Evolutionary conservation across 805 yeast genomes (phyloP), one percentile per base, ranked within the genome.

Genomic region (Wickerhamiella domercqiae): DNA sequence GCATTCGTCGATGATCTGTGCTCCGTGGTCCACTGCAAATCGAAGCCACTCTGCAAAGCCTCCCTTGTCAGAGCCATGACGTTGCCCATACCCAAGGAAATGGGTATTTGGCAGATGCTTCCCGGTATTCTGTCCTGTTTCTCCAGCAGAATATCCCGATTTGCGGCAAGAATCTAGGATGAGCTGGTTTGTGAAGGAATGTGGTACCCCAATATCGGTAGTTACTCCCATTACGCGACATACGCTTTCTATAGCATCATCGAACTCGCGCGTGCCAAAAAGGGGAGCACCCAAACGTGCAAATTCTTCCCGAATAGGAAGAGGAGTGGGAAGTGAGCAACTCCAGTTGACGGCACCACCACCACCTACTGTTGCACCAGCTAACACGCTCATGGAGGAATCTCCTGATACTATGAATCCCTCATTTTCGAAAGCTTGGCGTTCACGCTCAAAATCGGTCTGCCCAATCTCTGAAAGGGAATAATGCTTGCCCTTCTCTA

Each of bases 321-420:
- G 66, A 1, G 71, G 70, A 0, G 75, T 66, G 29, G 57, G 60
- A 38, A 71, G 47, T 40, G 67, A 59, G 14, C 75, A 74, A 9
- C 68, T 63, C 76, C 76, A 71, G 53, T 71, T 71, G 31, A 71
- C 65, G 11, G 75, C 68, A 5, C 71, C 58, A 5, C 75, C 75
- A 11, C 75, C 76, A 5, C 76, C 76, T 38, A 71, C 65, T 0
- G 70, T 67, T 2, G 72, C 45, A 5, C 75, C 76, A 0, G 75
- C 72, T 32, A 69, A 48, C 2, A 67, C 42, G 7, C 56, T 39
- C 11, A 61, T 35, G 32, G 60, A 60, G 32, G 57, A 59, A 42
- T 61, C 62, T 6, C 44, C 43, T 5, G 66, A 45, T n/a, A 59
- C 36, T 2, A 68, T 4, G 2, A 49, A 35, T 2, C 71, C 73